Evolutionary conservation across 1,139 yeast species (phyloP).

Genomic region (Taiozyma sp.): DNA sequence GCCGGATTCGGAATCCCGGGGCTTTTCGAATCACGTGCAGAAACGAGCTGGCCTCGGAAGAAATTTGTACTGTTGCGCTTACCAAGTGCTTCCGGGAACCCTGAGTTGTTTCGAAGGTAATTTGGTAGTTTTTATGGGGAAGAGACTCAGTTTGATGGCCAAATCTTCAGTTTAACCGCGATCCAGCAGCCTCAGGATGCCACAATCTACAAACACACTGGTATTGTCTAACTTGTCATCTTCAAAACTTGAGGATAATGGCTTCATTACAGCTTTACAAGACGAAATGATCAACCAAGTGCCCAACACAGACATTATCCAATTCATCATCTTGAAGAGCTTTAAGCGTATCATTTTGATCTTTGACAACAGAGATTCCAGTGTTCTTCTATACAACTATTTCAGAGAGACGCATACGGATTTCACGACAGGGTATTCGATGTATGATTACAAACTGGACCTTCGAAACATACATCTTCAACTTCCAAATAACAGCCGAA

Average conservation of each 20-base stretch:
- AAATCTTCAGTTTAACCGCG: neutral
- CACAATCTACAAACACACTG: constrained; percentile 17
- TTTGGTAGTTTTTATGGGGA: neutral
- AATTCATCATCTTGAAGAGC: constrained; percentile 18
- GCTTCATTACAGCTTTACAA: constrained; percentile 12
- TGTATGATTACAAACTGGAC: constrained; percentile 17
- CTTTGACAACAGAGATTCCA: constrained; percentile 9
- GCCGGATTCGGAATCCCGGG: neutral
- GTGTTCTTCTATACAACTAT: neutral
- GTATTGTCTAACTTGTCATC: constrained; percentile 13
- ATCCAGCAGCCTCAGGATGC: neutral
- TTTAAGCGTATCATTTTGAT: constrained; percentile 19
- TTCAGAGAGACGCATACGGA: constrained; percentile 1
- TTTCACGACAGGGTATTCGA: constrained; percentile 16
- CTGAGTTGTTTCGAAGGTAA: too few species aligned
- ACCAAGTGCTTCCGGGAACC: neutral
- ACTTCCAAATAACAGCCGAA: constrained; percentile 28
- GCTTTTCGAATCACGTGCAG: too few species aligned
- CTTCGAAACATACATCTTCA: constrained; percentile 24
- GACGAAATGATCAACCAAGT: constrained; percentile 11
- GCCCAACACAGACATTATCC: constrained; percentile 12
- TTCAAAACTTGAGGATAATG: constrained; percentile 8
- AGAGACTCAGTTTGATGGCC: neutral
- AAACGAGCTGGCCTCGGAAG: too few species aligned
- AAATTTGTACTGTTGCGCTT: neutral